These are phyloP conservation scores for Helicostylum pulchrum DNA, from an alignment of 192 early-diverging fungal species.

Conservation along the genomic window DNA sequence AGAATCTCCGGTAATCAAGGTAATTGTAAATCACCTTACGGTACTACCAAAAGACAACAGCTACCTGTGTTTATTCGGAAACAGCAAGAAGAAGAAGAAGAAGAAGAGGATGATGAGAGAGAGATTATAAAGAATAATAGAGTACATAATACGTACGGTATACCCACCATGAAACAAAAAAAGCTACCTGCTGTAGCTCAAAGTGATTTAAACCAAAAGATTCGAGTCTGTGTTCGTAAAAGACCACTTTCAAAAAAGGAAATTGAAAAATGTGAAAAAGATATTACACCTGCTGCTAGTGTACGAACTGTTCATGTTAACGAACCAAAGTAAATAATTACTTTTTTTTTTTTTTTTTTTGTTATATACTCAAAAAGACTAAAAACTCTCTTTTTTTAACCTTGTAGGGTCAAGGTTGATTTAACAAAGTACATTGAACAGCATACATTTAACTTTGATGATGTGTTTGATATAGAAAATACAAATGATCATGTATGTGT, in stretches of 20 bases:
- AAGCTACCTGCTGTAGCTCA: not conserved
- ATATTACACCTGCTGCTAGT: constrained; percentile 72
- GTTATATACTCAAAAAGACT: no score
- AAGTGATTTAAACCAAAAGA: constrained; percentile 74
- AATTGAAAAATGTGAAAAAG: constrained; percentile 71
- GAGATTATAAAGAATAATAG: no score
- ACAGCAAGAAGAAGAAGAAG: no score
- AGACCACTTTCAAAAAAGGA: constrained; percentile 91
- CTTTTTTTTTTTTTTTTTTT: not conserved
- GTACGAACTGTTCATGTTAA: constrained; percentile 76
- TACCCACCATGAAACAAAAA: no score
- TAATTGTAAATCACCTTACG: no score
- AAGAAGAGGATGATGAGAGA: no score
- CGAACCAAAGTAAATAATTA: constrained; percentile 79
- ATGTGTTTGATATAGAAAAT: constrained; percentile 84
- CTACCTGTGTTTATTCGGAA: no score
- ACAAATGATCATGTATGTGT: constrained; percentile 76
- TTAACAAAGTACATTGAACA: constrained; percentile 94
- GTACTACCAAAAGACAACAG: no score
- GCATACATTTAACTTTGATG: constrained; percentile 94
- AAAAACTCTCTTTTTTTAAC: not conserved
- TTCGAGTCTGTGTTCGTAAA: constrained; percentile 96
- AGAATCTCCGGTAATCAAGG: no score
- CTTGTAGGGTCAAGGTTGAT: constrained; percentile 82
- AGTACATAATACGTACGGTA: no score